A percentile compares a stretch with the other conserved stretches of the same genome.
Conservation (phyloP, 2,329 filamentous ascomycete genomes). For the Metarhizium sp. region DNA sequence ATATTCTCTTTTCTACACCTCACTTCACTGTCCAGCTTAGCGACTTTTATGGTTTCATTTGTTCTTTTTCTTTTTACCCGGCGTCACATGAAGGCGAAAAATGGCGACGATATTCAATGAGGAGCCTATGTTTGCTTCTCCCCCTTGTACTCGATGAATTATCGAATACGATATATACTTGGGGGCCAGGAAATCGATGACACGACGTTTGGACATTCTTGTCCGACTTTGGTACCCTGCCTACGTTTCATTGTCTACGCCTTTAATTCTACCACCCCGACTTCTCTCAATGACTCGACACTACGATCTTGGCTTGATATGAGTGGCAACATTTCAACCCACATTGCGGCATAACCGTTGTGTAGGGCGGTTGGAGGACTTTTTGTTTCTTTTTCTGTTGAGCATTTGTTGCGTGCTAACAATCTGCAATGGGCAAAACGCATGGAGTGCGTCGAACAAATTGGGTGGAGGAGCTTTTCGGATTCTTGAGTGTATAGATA, state of each 20-base stretch:
- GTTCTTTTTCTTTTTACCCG: background rate
- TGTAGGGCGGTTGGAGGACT: background rate
- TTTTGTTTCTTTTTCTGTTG: background rate
- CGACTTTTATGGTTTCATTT: slow-evolving; percentile 5
- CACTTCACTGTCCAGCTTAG: slow-evolving; percentile 2
- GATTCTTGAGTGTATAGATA: slow-evolving; percentile 4
- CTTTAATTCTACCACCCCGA: background rate
- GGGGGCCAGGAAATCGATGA: background rate
- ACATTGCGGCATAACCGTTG: background rate
- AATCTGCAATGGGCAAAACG: background rate
- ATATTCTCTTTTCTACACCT: background rate
- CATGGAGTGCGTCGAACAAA: background rate
- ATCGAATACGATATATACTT: background rate
- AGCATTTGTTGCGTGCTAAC: background rate
- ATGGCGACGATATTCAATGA: background rate
- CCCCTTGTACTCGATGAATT: background rate
- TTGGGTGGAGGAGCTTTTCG: background rate
- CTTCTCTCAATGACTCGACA: background rate
- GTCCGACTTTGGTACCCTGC: background rate
- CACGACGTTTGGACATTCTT: background rate
- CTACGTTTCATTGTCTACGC: background rate
- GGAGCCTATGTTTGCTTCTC: background rate
- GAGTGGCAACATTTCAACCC: background rate
- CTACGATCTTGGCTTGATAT: background rate
- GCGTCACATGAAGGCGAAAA: background rate